Percentiles rank a stretch among this genome's conserved stretches.
phyloP scores from a whole-genome alignment of 352 stramenopile species.

The Phytophthora vignae region DNA sequence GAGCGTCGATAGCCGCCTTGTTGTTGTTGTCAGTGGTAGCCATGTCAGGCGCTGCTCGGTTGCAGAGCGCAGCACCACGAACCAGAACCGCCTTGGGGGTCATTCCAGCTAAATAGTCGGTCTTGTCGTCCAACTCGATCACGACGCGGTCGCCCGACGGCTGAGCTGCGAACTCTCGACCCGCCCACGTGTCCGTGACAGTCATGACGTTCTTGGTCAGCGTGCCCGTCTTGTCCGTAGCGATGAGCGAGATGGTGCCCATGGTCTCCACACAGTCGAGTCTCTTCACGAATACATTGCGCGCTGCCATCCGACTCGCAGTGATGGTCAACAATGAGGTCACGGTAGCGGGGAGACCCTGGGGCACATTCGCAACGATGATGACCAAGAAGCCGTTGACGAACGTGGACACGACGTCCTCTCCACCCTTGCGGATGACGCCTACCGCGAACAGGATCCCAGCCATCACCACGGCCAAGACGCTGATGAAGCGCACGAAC shows the following conservation, averaged over 20 bases:
- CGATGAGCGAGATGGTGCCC: constrained; percentile 89
- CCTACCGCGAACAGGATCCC: constrained; percentile 42
- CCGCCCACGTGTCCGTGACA: constrained; percentile 55
- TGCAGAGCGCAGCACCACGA: constrained; percentile 48
- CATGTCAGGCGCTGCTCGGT: constrained; percentile 39
- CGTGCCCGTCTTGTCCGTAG: constrained; percentile 94
- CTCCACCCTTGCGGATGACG: constrained; percentile 43
- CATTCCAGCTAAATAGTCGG: constrained; percentile 36
- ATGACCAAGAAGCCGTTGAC: constrained; percentile 62
- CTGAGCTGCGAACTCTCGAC: constrained; percentile 43
- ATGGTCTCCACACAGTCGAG: constrained; percentile 92
- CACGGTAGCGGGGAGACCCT: constrained; percentile 92
- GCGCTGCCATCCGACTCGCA: constrained; percentile 72
- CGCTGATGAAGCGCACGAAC: constrained; percentile 58
- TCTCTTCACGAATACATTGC: constrained; percentile 91
- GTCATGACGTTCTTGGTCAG: constrained; percentile 86
- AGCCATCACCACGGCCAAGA: constrained; percentile 46
- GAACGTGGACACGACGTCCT: constrained; percentile 50
- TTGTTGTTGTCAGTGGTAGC: not conserved
- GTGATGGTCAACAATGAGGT: constrained; percentile 91
- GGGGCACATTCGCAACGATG: constrained; percentile 76
- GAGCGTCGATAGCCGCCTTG: not conserved
- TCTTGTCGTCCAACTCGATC: constrained; percentile 45
- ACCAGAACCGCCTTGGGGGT: constrained; percentile 44
- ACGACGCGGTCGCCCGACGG: constrained; percentile 32